Percentiles rank a stretch among this genome's conserved stretches.
Evolutionary conservation across 2,329 filamentous ascomycete species (phyloP).

Genomic region (Incumbomyces delicatus): DNA sequence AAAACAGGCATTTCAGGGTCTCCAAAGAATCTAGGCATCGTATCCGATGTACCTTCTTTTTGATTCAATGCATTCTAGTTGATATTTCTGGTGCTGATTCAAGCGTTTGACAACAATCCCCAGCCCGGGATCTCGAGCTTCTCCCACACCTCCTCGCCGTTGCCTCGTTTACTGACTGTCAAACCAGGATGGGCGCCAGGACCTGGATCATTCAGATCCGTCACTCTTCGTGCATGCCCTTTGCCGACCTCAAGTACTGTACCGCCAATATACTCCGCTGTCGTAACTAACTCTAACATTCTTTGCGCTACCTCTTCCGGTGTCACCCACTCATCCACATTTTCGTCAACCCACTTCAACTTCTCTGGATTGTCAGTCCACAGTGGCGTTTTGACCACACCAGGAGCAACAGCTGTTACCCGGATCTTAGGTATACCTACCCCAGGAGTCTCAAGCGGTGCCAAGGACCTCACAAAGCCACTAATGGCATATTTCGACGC

Average conservation of each 20-base stretch:
- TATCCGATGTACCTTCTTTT: too few relatives aligned
- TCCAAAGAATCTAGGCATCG: too few relatives aligned
- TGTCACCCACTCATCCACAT: slow-evolving; percentile 47
- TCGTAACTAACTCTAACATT: slow-evolving; percentile 48
- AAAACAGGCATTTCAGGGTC: too few relatives aligned
- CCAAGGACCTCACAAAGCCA: slow-evolving; percentile 41
- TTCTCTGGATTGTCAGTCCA: slow-evolving; percentile 56
- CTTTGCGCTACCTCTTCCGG: slow-evolving; percentile 50
- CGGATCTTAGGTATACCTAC: slow-evolving; percentile 31
- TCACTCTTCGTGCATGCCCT: slow-evolving; percentile 40
- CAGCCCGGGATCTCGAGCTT: slow-evolving; percentile 40
- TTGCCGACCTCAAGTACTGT: slow-evolving; percentile 49
- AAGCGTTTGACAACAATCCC: slow-evolving; percentile 22
- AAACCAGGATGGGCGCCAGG: slow-evolving; percentile 42
- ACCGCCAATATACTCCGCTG: slow-evolving; percentile 34
- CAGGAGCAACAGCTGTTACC: slow-evolving; percentile 52
- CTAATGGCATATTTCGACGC: slow-evolving; percentile 41
- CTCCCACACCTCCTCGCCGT: slow-evolving; percentile 40
- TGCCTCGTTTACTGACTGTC: slow-evolving; percentile 33
- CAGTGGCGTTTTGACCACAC: slow-evolving; percentile 51
- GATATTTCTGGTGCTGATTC: background rate
- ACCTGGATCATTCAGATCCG: slow-evolving; percentile 38
- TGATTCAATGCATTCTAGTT: too few relatives aligned
- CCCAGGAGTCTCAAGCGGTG: slow-evolving; percentile 37
- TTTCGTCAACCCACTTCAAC: slow-evolving; percentile 39